A percentile compares a stretch with the other conserved stretches of the same genome.
These are phyloP conservation scores for Pichia sp. DNA, from an alignment of 1,139 yeast genomes.

Conservation along the genomic window DNA sequence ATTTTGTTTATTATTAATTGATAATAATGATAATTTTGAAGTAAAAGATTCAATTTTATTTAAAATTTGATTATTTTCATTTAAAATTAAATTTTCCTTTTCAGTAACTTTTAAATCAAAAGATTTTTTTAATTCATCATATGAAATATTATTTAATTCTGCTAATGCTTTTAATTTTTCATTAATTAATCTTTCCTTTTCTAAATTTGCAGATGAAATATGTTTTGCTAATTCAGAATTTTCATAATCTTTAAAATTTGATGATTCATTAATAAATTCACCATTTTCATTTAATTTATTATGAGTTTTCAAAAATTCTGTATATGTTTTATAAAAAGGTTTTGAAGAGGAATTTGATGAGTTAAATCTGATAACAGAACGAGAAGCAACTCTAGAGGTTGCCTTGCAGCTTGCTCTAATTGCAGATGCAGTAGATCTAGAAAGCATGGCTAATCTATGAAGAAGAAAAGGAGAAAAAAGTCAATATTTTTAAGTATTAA, in stretches of 20 bases:
- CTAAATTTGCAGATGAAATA: conserved; percentile 15
- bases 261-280: conserved; percentile 27
- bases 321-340: conserved; percentile 28
- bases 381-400: not conserved
- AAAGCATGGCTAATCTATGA: conserved; percentile 7
- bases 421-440: conserved; percentile 10
- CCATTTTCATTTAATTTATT: conserved; percentile 41
- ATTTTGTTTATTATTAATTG: conserved; percentile 3
- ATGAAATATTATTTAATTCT: conserved; percentile 15
- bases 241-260: conserved; percentile 19
- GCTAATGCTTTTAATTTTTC: conserved; percentile 23
- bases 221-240: conserved; percentile 21
- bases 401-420: conserved; percentile 1
- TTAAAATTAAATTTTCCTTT: conserved; percentile 6
- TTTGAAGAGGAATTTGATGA: conserved; percentile 5
- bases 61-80: conserved; percentile 11
- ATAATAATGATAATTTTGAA: conserved; percentile 13
- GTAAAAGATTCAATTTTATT: conserved; percentile 8
- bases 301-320: conserved; percentile 51
- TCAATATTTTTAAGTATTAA: too few species aligned
- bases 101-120: conserved; percentile 20
- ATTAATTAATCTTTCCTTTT: conserved; percentile 22
- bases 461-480: not conserved
- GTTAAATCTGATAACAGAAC: conserved; percentile 4
- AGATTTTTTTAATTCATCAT: conserved; percentile 18